These are phyloP conservation scores for Lactifluus pinguis DNA, from an alignment of 768 basidiomycete species.

Conservation along the genomic window DNA sequence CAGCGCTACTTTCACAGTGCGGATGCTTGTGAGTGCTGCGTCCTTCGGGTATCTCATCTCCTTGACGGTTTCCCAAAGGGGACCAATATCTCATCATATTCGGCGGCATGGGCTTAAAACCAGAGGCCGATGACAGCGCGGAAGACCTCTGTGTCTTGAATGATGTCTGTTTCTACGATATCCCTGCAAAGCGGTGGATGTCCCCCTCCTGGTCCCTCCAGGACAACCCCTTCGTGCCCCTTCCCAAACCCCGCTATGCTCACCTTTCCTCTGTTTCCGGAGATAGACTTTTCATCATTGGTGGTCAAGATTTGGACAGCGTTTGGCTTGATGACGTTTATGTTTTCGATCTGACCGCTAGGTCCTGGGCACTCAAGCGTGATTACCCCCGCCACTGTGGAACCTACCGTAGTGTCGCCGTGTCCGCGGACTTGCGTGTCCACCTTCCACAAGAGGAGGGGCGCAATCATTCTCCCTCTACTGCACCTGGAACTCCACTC, in stretches of 20 bases:
- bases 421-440: slow-evolving; percentile 59
- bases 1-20: slow-evolving; percentile 94
- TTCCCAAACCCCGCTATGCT: slow-evolving; percentile 86
- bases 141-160: slow-evolving; percentile 87
- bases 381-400: slow-evolving; percentile 91
- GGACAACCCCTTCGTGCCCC: slow-evolving; percentile 36
- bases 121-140: slow-evolving; percentile 49
- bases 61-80: slow-evolving; percentile 40
- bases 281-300: slow-evolving; percentile 82
- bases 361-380: slow-evolving; percentile 71
- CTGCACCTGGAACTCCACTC: slow-evolving; percentile 50
- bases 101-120: slow-evolving; percentile 87
- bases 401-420: slow-evolving; percentile 89
- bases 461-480: slow-evolving; percentile 32
- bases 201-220: slow-evolving; percentile 34
- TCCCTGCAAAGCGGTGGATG: slow-evolving; percentile 63
- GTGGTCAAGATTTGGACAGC: slow-evolving; percentile 90
- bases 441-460: slow-evolving; percentile 59
- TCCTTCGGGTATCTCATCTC: not conserved
- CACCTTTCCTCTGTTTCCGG: slow-evolving; percentile 85
- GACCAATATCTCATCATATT: slow-evolving; percentile 86
- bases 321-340: slow-evolving; percentile 91
- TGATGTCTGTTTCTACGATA: slow-evolving; percentile 86
- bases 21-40: slow-evolving; percentile 55
- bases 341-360: slow-evolving; percentile 69